phyloP scores from a whole-genome alignment of 805 yeast species.

The Teunomyces atbi region DNA sequence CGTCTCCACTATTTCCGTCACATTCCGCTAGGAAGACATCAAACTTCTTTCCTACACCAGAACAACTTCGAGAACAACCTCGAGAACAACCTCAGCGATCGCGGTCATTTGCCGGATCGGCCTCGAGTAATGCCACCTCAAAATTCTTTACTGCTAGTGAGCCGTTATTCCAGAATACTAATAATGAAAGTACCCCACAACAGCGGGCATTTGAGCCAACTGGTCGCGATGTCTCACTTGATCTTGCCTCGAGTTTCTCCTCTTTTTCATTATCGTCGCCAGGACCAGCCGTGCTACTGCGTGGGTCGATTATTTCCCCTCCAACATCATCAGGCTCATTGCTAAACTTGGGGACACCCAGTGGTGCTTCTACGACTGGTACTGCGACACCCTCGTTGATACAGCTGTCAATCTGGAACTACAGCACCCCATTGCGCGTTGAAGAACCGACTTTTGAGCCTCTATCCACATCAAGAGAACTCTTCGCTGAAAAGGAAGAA shows the following conservation, averaged over 20 bases:
- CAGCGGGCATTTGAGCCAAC: neutral
- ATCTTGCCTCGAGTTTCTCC: neutral
- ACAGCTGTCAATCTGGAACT: constrained; percentile 12
- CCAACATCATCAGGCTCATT: neutral
- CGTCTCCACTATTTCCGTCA: constrained; percentile 4
- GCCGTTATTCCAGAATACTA: constrained; percentile 1
- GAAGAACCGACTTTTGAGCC: neutral
- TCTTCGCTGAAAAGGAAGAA: neutral
- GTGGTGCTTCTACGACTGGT: constrained; percentile 7
- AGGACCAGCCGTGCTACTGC: neutral
- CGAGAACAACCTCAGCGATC: neutral
- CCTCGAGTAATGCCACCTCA: neutral
- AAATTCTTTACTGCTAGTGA: constrained; percentile 7
- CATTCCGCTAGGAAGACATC: constrained; percentile 12
- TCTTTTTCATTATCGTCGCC: neutral
- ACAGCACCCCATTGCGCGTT: constrained; percentile 1
- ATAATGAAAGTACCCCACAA: neutral
- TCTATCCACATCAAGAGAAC: neutral
- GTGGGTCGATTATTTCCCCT: neutral
- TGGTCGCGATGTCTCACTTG: neutral
- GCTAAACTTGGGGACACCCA: constrained; percentile 3
- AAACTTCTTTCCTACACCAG: constrained; percentile 14
- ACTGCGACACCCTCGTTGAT: constrained; percentile 9
- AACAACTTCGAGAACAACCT: neutral
- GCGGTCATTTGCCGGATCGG: neutral